Evolutionary conservation across 352 stramenopile species (phyloP).

Genomic region (Globisporangium viniferum): DNA sequence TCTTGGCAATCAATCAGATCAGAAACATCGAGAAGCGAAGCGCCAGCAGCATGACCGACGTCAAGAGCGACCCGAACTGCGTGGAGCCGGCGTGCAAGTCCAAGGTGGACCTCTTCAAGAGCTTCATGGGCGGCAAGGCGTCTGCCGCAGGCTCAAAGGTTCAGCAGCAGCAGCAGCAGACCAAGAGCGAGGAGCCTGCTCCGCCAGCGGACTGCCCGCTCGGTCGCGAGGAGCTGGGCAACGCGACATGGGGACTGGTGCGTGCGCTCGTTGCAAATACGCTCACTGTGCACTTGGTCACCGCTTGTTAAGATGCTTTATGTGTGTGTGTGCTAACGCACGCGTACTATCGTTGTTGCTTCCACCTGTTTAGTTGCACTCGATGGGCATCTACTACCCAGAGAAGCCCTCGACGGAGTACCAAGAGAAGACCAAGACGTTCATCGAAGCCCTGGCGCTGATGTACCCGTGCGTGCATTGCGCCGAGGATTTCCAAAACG

Average conservation of each 20-base stretch:
- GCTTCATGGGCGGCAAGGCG: conserved; percentile 50
- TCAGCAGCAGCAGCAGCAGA: conserved; percentile 7
- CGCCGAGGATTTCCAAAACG: conserved; percentile 92
- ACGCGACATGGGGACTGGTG: conserved; percentile 87
- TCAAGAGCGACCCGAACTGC: conserved; percentile 78
- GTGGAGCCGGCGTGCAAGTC: conserved; percentile 80
- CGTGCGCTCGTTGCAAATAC: conserved; percentile 1
- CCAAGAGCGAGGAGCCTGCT: conserved; percentile 15
- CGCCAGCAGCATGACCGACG: conserved; percentile 24
- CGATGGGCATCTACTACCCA: conserved; percentile 96
- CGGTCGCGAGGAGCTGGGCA: conserved; percentile 82
- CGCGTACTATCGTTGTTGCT: conserved; percentile 4
- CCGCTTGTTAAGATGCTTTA: too few species aligned
- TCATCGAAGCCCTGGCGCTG: conserved; percentile 90
- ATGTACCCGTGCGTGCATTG: conserved; percentile 95
- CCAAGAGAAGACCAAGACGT: conserved; percentile 84
- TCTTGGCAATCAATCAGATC: background rate
- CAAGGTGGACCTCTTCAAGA: conserved; percentile 86
- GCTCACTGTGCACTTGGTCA: background rate
- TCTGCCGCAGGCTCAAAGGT: conserved; percentile 7
- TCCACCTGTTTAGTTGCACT: conserved; percentile 71
- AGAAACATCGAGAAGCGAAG: conserved; percentile 1
- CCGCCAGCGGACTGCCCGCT: conserved; percentile 72
- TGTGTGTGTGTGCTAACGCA: background rate
- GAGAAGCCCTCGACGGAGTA: conserved; percentile 91